These are phyloP conservation scores for Punica granatum DNA, from an alignment of 345 rosid species.

Conservation along the genomic window DNA sequence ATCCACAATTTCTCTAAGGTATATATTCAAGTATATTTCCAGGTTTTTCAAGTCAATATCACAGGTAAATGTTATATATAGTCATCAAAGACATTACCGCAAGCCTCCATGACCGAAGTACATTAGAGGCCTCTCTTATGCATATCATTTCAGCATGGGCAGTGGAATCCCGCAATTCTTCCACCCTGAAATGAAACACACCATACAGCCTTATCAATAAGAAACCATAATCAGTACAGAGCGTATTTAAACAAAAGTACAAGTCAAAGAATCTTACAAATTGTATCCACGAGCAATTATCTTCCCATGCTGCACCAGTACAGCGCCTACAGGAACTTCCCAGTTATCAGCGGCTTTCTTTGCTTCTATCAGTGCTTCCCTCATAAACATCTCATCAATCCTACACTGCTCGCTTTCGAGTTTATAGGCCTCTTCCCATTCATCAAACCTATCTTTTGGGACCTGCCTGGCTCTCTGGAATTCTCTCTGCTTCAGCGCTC, in stretches of 20 bases:
- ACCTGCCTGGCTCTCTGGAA: constrained; percentile 71
- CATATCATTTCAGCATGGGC: constrained; percentile 98
- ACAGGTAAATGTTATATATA: background rate
- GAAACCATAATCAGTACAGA: background rate
- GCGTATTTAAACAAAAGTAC: constrained; percentile 8
- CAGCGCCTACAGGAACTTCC: constrained; percentile 99
- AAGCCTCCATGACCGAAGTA: constrained; percentile 78
- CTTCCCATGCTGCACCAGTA: constrained; percentile 81
- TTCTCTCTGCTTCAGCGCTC: constrained; percentile 49
- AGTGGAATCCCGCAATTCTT: constrained; percentile 88
- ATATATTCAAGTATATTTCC: background rate
- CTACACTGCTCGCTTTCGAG: constrained; percentile 61
- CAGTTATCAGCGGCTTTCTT: constrained; percentile 89
- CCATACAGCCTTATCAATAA: constrained; percentile 5
- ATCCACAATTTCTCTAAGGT: background rate
- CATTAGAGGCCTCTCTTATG: constrained; percentile 80
- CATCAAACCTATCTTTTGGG: constrained; percentile 69
- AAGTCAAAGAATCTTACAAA: constrained; percentile 50
- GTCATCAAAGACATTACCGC: constrained; percentile 32
- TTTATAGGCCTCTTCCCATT: constrained; percentile 92
- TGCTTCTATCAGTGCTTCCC: constrained; percentile 88
- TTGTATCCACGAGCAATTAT: constrained; percentile 89
- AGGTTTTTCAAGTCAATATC: background rate
- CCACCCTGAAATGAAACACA: constrained; percentile 60
- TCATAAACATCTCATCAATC: constrained; percentile 84